Conservation (phyloP, 169 alveolate species). For the Babesia ovata region DNA sequence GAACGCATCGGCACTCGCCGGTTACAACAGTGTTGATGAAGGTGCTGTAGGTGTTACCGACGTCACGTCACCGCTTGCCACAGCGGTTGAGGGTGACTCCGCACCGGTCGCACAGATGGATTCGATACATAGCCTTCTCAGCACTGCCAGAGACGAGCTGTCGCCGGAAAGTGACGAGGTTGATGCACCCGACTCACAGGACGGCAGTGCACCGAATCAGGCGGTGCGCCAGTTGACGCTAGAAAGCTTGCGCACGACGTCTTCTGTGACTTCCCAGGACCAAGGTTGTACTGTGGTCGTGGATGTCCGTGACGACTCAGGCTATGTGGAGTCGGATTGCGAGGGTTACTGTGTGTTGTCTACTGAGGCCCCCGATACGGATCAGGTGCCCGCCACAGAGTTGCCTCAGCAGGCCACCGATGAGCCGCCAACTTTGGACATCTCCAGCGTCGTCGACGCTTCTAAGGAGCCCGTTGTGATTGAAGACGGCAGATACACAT, state of each 20-base stretch:
- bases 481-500: background rate
- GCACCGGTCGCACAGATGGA: too few species aligned
- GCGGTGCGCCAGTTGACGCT: background rate
- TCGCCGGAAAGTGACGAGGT: background rate
- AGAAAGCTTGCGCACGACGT: background rate
- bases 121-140: too few species aligned
- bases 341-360: conserved; percentile 16
- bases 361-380: background rate
- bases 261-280: background rate
- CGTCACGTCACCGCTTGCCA: too few species aligned
- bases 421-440: background rate
- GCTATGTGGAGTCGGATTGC: conserved; percentile 43
- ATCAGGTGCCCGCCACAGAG: background rate
- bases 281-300: background rate
- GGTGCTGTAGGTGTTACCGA: too few species aligned
- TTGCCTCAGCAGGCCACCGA: background rate
- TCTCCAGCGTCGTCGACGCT: background rate
- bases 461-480: background rate
- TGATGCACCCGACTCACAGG: background rate
- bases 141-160: too few species aligned
- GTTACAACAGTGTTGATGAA: too few species aligned
- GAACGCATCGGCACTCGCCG: too few species aligned
- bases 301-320: background rate
- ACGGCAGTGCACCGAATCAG: background rate
- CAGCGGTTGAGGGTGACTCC: too few species aligned